Evolutionary conservation across 2,329 filamentous ascomycete species (phyloP), one percentile per base, ranked within the genome.

Genomic region (Xylariaceae sp.): DNA sequence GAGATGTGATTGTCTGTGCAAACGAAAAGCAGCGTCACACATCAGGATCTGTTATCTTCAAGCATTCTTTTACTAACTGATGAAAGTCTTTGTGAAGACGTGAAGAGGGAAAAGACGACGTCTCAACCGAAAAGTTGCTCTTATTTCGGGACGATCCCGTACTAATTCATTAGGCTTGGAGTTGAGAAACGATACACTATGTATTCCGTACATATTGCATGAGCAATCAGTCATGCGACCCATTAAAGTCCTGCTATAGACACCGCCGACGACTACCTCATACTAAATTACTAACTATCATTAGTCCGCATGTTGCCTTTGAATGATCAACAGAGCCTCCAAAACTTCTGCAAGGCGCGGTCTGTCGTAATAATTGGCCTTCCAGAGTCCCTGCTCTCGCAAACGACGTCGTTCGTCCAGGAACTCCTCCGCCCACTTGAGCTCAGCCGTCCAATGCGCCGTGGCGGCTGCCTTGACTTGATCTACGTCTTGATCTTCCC

Each of bases 301-400:
- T 56, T 17, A 56, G 4, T n/a, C 53, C 17, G 15, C 18, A 55
- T 58, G 37, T 34, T 65, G 58, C 30, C 48, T 52, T 55, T 66
- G 62, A 55, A 67, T 66, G 10, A 54, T 57, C 51, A 70, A 57
- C 47, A 77, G 62, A 39, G 59, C 60, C 2, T 62, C 60, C 1
- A 76, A 57, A 42, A 83, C 78, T 61, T 82, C 74, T 45, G 68
- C 70, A 51, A 83, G 65, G 7, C 65, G 78, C 1, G 81, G 81
- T 5, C 82, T 73, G 34, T 74, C 68, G 63, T 78, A 83, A 62
- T 77, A 77, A 62, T 84, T 84, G 51, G 76, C 76, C 17, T 77
- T 73, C 80, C 80, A 83, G 50, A 70, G 66, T 2, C 80, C 80
- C 4, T 57, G 56, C 8, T 60, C 66, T 60, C 72, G 73, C 63